Percentiles rank a stretch among this genome's conserved stretches.
phyloP scores from a whole-genome alignment of 306 rosid species.

The Acmispon strigosus region DNA sequence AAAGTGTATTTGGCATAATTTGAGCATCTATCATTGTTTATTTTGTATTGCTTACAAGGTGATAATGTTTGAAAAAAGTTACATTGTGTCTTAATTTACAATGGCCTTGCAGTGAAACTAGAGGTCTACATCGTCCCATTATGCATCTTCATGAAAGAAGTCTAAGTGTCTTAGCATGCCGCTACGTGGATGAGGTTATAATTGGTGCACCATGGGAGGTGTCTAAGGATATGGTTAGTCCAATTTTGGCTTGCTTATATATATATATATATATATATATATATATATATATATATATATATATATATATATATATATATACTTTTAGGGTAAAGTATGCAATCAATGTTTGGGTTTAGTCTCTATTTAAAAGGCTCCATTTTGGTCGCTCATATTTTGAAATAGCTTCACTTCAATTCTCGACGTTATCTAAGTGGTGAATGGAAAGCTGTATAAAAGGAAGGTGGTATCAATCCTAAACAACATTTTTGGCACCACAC shows the following conservation, averaged over 20 bases:
- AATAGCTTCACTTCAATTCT: too few relatives aligned
- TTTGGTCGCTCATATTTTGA: too few relatives aligned
- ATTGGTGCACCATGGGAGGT: constrained; percentile 98
- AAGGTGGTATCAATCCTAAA: too few relatives aligned
- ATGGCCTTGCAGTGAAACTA: constrained; percentile 49
- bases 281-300: too few relatives aligned
- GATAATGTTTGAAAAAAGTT: neutral
- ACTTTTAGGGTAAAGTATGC: too few relatives aligned
- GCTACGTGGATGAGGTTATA: constrained; percentile 96
- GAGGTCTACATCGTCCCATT: constrained; percentile 95
- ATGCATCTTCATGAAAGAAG: constrained; percentile 99
- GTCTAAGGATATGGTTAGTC: constrained; percentile 79
- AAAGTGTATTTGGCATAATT: constrained; percentile 8
- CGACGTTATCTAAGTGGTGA: too few relatives aligned
- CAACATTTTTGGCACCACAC: too few relatives aligned
- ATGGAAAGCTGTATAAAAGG: too few relatives aligned
- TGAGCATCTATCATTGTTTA: neutral
- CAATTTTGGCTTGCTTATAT: neutral
- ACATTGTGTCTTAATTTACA: neutral
- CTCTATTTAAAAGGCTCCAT: too few relatives aligned
- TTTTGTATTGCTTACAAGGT: neutral
- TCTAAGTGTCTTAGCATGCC: constrained; percentile 93
- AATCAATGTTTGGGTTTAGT: too few relatives aligned
- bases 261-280: too few relatives aligned
- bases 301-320: constrained; percentile 1